Evolutionary conservation across 225 moss, liverwort and hornwort species (phyloP).

Genomic region (Physcomitrellopsis africana): DNA sequence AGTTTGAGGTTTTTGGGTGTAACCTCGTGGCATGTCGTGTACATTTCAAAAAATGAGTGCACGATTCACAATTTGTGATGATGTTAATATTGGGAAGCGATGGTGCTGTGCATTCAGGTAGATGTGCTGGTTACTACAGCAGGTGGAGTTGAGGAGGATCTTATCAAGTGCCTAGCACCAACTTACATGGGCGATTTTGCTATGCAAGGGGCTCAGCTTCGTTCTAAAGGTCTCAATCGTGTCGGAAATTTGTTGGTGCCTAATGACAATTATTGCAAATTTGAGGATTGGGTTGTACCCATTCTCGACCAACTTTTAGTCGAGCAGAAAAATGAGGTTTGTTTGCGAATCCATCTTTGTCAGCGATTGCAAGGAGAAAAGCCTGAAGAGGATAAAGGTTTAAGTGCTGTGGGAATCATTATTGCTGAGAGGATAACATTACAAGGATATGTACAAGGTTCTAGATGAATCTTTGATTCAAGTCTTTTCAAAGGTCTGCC

Average conservation of each 20-base stretch:
- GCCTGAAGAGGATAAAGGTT: not conserved
- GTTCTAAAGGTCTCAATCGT: slow-evolving; percentile 87
- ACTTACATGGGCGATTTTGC: slow-evolving; percentile 90
- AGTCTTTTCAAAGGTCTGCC: not conserved
- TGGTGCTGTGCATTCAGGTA: slow-evolving; percentile 59
- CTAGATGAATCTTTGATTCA: too few relatives aligned
- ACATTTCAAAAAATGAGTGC: not conserved
- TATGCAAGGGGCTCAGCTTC: slow-evolving; percentile 73
- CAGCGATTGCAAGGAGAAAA: slow-evolving; percentile 8
- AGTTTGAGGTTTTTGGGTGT: not conserved
- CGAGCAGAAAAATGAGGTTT: slow-evolving; percentile 72
- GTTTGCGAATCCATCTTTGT: slow-evolving; percentile 5
- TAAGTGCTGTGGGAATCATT: not conserved
- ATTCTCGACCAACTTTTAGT: slow-evolving; percentile 54
- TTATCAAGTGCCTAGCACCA: slow-evolving; percentile 92
- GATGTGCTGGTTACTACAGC: slow-evolving; percentile 95
- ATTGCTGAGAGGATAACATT: not conserved
- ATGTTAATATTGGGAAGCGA: slow-evolving; percentile 35
- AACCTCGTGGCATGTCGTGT: not conserved
- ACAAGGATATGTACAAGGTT: not conserved
- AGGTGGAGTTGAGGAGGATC: slow-evolving; percentile 94
- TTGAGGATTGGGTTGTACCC: slow-evolving; percentile 91
- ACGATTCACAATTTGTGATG: not conserved
- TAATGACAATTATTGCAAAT: slow-evolving; percentile 91
- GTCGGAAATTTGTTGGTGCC: slow-evolving; percentile 94